Percentiles rank a stretch among this genome's conserved stretches.
Evolutionary conservation across 2,329 filamentous ascomycete genomes (phyloP).

Genomic region (Fusarium brachygibbosum): DNA sequence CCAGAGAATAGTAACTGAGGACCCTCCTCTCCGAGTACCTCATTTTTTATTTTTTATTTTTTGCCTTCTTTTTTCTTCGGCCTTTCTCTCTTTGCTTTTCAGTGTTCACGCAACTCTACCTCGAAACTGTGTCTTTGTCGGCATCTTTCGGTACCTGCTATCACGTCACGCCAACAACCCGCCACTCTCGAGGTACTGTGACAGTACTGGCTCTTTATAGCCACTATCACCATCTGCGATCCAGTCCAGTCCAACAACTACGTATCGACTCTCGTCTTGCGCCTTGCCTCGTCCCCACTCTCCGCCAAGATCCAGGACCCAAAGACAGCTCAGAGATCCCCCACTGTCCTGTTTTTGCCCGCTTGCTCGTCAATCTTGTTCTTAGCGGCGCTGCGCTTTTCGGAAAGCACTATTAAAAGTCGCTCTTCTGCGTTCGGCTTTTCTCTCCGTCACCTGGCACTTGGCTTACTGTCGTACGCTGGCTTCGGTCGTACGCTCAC

Average conservation of each 20-base stretch:
- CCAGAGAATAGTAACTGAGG: conserved; percentile 11
- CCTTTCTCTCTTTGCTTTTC: conserved; percentile 10
- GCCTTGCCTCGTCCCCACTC: conserved; percentile 43
- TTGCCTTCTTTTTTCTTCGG: background rate
- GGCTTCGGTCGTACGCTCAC: conserved; percentile 31
- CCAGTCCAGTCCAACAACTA: conserved; percentile 11
- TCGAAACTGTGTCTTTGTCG: conserved; percentile 22
- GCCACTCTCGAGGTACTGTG: conserved; percentile 28
- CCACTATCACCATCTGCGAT: conserved; percentile 35
- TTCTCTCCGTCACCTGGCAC: conserved; percentile 25
- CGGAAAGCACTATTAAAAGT: conserved; percentile 11
- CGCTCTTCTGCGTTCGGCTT: conserved; percentile 28
- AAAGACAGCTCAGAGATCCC: conserved; percentile 39
- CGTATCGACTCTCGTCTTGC: conserved; percentile 21
- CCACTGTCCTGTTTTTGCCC: conserved; percentile 38
- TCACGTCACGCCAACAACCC: conserved; percentile 31
- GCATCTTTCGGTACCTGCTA: conserved; percentile 17
- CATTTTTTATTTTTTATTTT: background rate
- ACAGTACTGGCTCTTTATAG: conserved; percentile 24
- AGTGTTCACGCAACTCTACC: conserved; percentile 14
- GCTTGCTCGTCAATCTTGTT: conserved; percentile 25
- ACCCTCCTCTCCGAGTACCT: background rate
- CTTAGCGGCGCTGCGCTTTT: conserved; percentile 28
- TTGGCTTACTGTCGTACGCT: conserved; percentile 40
- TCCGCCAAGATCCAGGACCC: conserved; percentile 34